phyloP scores from a whole-genome alignment of 2,329 filamentous ascomycete species.

The Colletotrichum spaethianum region DNA sequence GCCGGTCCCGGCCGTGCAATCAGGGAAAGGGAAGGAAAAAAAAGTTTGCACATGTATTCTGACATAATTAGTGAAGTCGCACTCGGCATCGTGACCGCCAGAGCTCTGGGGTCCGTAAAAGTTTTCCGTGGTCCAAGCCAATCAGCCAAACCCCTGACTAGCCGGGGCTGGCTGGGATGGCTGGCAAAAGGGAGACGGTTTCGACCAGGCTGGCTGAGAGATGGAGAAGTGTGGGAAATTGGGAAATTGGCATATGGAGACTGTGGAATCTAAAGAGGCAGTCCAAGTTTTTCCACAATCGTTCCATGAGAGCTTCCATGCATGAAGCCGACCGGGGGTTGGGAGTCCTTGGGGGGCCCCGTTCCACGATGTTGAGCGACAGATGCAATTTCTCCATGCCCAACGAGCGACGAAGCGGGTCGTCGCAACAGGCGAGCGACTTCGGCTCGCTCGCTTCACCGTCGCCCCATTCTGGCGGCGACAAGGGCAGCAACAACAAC shows the following conservation, averaged over 20 bases:
- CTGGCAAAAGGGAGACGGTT: background rate
- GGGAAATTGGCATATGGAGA: constrained; percentile 14
- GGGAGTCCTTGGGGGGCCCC: background rate
- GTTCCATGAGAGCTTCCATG: constrained; percentile 41
- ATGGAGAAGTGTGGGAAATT: constrained; percentile 1
- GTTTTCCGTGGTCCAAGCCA: background rate
- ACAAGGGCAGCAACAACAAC: background rate
- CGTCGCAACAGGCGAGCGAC: constrained; percentile 1
- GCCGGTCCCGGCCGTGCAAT: background rate
- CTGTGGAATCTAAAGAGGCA: constrained; percentile 4
- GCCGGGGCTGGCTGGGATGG: background rate
- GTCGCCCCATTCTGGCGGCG: background rate
- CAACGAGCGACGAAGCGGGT: constrained; percentile 7
- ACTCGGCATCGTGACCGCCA: constrained; percentile 10
- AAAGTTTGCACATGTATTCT: background rate
- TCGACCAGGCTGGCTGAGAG: constrained; percentile 1
- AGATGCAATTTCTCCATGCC: constrained; percentile 32
- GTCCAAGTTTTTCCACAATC: constrained; percentile 13
- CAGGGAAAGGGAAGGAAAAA: background rate
- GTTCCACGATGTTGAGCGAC: background rate
- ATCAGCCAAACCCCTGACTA: background rate
- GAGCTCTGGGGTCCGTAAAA: background rate
- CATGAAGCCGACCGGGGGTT: constrained; percentile 12
- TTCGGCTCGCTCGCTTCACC: constrained; percentile 32
- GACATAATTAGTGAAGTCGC: background rate